Percentiles rank a stretch among this genome's conserved stretches.
Evolutionary conservation across 352 stramenopile species (phyloP).

Genomic region (Globisporangium ultimum): DNA sequence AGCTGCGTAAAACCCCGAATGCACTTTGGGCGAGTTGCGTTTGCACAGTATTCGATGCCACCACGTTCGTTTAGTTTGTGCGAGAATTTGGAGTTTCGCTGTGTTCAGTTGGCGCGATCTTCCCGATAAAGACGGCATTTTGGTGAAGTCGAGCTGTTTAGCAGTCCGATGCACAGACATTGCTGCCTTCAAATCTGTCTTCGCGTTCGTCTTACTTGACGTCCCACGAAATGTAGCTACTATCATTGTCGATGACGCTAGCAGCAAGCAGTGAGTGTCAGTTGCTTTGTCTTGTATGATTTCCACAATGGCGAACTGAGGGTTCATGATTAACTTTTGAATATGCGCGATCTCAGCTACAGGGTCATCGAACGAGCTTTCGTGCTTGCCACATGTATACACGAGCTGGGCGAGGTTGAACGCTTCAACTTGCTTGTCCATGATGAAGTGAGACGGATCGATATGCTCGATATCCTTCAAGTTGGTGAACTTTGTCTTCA

Average conservation of each 20-base stretch:
- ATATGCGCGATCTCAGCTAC: conserved; percentile 16
- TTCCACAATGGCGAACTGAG: conserved; percentile 23
- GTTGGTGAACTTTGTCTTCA: conserved; percentile 27
- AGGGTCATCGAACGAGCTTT: conserved; percentile 16
- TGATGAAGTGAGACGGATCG: conserved; percentile 32
- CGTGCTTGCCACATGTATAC: conserved; percentile 34
- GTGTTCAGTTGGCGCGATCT: neutral
- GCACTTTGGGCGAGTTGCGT: conserved; percentile 31
- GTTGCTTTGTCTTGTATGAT: conserved; percentile 31
- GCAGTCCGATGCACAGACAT: conserved; percentile 27
- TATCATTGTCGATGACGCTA: conserved; percentile 25
- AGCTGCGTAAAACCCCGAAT: conserved; percentile 39
- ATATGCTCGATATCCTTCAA: conserved; percentile 21
- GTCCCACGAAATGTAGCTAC: conserved; percentile 39
- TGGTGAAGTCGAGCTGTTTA: conserved; percentile 24
- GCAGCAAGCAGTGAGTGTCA: conserved; percentile 39
- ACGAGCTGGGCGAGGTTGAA: conserved; percentile 48
- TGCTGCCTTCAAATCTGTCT: conserved; percentile 32
- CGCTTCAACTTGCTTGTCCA: conserved; percentile 34
- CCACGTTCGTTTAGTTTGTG: conserved; percentile 14
- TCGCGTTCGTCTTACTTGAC: conserved; percentile 38
- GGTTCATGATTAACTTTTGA: conserved; percentile 24
- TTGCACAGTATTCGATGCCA: conserved; percentile 28
- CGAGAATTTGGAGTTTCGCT: neutral
- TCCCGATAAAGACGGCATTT: conserved; percentile 6